phyloP scores from a whole-genome alignment of 192 early-diverging fungal genomes.

The Gryganskiella cystojenkinii region DNA sequence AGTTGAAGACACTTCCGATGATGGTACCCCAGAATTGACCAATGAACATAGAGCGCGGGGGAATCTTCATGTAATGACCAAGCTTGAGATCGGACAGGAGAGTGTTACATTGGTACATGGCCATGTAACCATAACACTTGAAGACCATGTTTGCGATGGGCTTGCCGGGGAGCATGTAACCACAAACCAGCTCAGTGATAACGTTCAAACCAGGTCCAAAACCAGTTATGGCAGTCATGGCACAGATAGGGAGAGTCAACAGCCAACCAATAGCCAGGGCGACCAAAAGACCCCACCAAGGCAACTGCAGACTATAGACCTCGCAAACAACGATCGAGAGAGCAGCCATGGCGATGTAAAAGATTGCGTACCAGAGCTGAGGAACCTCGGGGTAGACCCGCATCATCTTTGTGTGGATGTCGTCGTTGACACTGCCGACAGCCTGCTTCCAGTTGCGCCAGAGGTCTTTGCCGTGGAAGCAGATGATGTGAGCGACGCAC shows the following conservation, averaged over 20 bases:
- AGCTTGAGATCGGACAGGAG: conserved; percentile 80
- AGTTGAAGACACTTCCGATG: conserved; percentile 55
- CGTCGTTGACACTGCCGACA: conserved; percentile 1
- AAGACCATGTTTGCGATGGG: conserved; percentile 61
- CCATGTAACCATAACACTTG: conserved; percentile 60
- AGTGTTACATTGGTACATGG: conserved; percentile 47
- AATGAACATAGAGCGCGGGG: conserved; percentile 69
- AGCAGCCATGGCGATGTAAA: conserved; percentile 48
- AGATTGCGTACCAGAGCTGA: conserved; percentile 54
- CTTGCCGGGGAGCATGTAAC: conserved; percentile 62
- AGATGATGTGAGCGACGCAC: conserved; percentile 62
- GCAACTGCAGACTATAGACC: conserved; percentile 43
- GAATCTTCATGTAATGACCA: conserved; percentile 76
- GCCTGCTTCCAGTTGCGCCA: conserved; percentile 23
- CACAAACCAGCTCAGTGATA: conserved; percentile 65
- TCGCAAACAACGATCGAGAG: conserved; percentile 35
- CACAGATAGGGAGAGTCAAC: conserved; percentile 62
- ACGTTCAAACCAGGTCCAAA: conserved; percentile 60
- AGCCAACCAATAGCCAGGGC: conserved; percentile 40
- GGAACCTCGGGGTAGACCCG: conserved; percentile 56
- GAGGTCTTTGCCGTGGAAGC: conserved; percentile 72
- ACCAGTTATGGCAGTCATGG: conserved; percentile 63
- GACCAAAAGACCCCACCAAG: conserved; percentile 58
- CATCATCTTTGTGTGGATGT: conserved; percentile 50
- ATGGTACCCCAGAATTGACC: conserved; percentile 67